Evolutionary conservation across 2,329 filamentous ascomycete species (phyloP).

Genomic region (Penicillium sp.): DNA sequence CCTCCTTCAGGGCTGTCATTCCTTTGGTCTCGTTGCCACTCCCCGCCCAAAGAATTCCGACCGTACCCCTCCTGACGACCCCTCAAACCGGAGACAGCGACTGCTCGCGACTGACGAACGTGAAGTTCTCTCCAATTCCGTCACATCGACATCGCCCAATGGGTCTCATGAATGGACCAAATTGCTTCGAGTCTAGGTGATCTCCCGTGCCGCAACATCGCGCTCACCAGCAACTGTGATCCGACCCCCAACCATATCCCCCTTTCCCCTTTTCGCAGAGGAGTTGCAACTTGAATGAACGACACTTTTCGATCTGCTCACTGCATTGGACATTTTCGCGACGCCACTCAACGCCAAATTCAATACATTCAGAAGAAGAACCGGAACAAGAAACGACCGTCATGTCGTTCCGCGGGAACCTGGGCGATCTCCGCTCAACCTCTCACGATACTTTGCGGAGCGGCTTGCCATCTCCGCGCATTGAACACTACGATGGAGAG

Average conservation of each 20-base stretch:
- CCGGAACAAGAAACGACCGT: not conserved
- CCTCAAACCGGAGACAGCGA: not conserved
- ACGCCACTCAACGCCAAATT: not conserved
- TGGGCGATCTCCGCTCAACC: constrained; percentile 55
- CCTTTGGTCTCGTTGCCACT: constrained; percentile 18
- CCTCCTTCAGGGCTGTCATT: constrained; percentile 21
- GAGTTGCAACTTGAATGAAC: not conserved
- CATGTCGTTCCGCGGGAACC: constrained; percentile 54
- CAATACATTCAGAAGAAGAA: too few relatives aligned
- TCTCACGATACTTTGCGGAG: constrained; percentile 51
- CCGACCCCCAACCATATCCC: too few relatives aligned
- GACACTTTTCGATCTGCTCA: not conserved
- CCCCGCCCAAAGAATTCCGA: constrained; percentile 6
- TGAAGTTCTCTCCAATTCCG: not conserved
- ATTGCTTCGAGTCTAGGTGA: constrained; percentile 9
- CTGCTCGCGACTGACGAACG: not conserved
- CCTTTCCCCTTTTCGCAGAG: not conserved
- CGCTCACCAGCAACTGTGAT: too few relatives aligned
- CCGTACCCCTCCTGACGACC: not conserved
- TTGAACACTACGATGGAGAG: constrained; percentile 68
- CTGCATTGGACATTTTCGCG: not conserved
- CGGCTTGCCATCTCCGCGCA: constrained; percentile 63
- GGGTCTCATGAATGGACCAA: constrained; percentile 4
- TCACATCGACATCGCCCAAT: constrained; percentile 31
- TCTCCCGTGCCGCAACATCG: not conserved